Evolutionary conservation across 2,329 filamentous ascomycete species (phyloP), one percentile per base, ranked within the genome.

Genomic region (Esteya vermicola): DNA sequence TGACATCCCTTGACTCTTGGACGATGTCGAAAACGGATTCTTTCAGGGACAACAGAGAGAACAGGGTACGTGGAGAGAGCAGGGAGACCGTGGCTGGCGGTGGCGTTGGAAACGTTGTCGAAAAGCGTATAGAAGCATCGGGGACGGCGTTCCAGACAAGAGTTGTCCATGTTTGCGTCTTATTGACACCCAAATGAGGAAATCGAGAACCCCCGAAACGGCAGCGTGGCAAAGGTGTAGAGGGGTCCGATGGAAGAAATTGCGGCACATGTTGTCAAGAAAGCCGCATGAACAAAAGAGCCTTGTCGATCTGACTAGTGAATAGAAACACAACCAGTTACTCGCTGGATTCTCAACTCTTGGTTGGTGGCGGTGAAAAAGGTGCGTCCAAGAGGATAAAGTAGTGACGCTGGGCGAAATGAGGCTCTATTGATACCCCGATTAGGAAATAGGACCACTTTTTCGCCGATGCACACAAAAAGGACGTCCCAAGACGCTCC

Each of bases 361-460:
- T 27, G 10, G 28, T n/a, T 25, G 28, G 27, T 25, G 36, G 10
- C 23, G 12, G 36, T 4, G 23, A 18, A 13, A 10, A 23, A 28
- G 35, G 32, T 14, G 23, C 12, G 19, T 19, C 6, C 33, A 22
- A 31, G 6, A 14, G 26, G 26, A 12, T 16, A 12, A 12, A 19
- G 23, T n/a, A 23, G 31, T 14, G 30, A 27, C 36, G 27, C 36
- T 23, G 30, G 27, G 27, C 36, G 9, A 25, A 23, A 45, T 41
- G 45, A 45, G 34, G 47, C 33, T 43, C 43, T 49, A 49, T 49
- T 49, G 36, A 49, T 3, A 48, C 43, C 47, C 47, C 23, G 42
- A 47, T 42, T 9, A 25, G 46, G 46, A 34, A 46, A 46, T 41
- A 14, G 28, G 26, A 14, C n/a, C 18, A 14, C 28, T 16, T 31